A percentile compares a stretch with the other conserved stretches of the same genome.
phyloP scores from a whole-genome alignment of 2,329 filamentous ascomycete genomes.

The Calonectria pteridis region DNA sequence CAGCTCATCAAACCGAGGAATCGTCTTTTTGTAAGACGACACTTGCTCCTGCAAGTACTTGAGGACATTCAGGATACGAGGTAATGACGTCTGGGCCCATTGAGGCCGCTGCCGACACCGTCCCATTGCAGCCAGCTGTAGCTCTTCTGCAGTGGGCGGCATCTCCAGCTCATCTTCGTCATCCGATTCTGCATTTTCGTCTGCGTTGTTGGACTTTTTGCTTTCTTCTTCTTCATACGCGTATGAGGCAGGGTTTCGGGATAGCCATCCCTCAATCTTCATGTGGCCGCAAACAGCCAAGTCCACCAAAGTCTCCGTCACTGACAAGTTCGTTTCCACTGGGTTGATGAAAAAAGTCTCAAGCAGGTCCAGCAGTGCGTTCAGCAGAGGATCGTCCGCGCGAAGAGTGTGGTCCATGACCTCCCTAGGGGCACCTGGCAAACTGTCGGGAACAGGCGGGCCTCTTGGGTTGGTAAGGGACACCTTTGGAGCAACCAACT shows the following conservation, averaged over 20 bases:
- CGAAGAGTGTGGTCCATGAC: conserved; percentile 72
- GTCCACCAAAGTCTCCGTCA: conserved; percentile 87
- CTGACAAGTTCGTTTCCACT: conserved; percentile 88
- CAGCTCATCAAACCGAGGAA: conserved; percentile 80
- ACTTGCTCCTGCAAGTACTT: conserved; percentile 73
- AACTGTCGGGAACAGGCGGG: conserved; percentile 66
- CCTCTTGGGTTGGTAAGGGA: conserved; percentile 68
- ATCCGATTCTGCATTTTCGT: conserved; percentile 33
- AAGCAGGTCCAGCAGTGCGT: conserved; percentile 77
- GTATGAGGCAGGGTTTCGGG: conserved; percentile 77
- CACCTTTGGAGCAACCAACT: conserved; percentile 73
- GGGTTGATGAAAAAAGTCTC: conserved; percentile 89
- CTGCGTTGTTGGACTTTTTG: conserved; percentile 11
- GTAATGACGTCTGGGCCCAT: conserved; percentile 64
- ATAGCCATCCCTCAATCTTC: conserved; percentile 89
- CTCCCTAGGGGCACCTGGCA: conserved; percentile 72
- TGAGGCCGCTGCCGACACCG: conserved; percentile 66
- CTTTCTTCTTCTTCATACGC: conserved; percentile 59
- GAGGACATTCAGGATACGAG: conserved; percentile 68
- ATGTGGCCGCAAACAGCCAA: conserved; percentile 88
- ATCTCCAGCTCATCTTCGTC: conserved; percentile 36
- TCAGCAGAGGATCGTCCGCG: conserved; percentile 72
- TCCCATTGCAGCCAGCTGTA: conserved; percentile 60
- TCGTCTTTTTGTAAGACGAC: conserved; percentile 69
- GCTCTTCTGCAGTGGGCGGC: conserved; percentile 40